phyloP scores from a whole-genome alignment of 805 yeast genomes.

The Lachancea meyersii region DNA sequence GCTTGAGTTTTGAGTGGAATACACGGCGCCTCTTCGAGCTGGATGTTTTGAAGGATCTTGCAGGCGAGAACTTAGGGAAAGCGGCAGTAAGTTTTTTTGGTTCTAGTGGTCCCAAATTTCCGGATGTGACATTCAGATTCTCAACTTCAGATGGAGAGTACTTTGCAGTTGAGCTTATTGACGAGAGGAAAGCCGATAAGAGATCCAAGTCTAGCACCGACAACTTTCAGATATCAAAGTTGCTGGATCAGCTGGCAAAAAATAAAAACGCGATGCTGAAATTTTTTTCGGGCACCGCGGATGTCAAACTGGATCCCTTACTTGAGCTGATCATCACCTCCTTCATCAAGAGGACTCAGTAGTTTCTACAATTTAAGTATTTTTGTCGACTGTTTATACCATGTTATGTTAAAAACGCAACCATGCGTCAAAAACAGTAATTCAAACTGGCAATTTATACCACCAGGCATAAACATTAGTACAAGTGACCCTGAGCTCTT shows the following conservation, averaged over 20 bases:
- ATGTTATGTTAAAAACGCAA: not conserved
- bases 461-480: no score
- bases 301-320: constrained; percentile 61
- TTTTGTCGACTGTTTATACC: not conserved
- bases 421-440: not conserved
- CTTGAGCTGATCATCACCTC: constrained; percentile 65
- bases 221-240: constrained; percentile 60
- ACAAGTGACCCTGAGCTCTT: no score
- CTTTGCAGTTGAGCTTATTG: constrained; percentile 56
- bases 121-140: constrained; percentile 63
- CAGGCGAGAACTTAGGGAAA: constrained; percentile 43
- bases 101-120: constrained; percentile 45
- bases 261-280: constrained; percentile 43
- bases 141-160: constrained; percentile 70
- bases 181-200: constrained; percentile 27
- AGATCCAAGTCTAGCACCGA: constrained; percentile 31
- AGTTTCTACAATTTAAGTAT: not conserved
- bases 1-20: constrained; percentile 65
- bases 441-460: no score
- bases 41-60: constrained; percentile 55
- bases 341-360: constrained; percentile 34
- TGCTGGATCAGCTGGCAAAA: constrained; percentile 73
- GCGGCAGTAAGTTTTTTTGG: constrained; percentile 35
- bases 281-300: constrained; percentile 61
- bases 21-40: constrained; percentile 70